These are phyloP conservation scores for Takashimella koratensis DNA, from an alignment of 1,284 basidiomycete genomes.

Conservation along the genomic window DNA sequence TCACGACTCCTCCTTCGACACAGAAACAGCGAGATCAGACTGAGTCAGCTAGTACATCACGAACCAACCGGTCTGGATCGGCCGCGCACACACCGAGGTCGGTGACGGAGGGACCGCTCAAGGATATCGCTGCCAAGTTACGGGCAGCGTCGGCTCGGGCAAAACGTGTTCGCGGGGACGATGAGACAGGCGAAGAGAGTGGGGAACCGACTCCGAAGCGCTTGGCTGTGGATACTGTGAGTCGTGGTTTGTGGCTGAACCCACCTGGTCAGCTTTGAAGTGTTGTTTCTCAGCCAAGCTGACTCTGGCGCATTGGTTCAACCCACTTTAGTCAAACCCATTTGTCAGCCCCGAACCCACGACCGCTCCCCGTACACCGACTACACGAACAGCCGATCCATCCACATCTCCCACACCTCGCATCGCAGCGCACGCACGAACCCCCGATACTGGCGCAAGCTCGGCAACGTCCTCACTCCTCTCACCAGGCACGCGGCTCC, in stretches of 20 bases:
- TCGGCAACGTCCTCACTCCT: background rate
- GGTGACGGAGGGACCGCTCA: background rate
- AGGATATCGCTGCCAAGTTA: background rate
- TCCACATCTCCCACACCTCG: constrained; percentile 31
- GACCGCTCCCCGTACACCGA: background rate
- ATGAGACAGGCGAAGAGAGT: background rate
- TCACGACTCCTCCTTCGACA: background rate
- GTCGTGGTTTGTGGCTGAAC: background rate
- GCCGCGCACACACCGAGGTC: background rate
- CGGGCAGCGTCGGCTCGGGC: background rate
- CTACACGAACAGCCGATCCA: no score
- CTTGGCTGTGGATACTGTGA: background rate
- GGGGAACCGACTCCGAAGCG: background rate
- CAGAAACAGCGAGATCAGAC: no score
- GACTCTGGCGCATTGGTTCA: no score
- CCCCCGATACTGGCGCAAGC: background rate
- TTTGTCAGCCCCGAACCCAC: background rate
- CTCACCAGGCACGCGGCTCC: constrained; percentile 7
- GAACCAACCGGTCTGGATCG: no score
- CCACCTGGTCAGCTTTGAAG: no score
- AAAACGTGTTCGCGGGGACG: background rate
- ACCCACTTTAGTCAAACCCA: background rate
- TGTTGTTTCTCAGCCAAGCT: no score
- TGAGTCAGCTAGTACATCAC: no score
- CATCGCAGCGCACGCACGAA: constrained; percentile 1